Percentiles rank a stretch among this genome's conserved stretches.
Evolutionary conservation across 2,329 filamentous ascomycete genomes (phyloP).

Genomic region (Paracoccidioides brasiliensis): DNA sequence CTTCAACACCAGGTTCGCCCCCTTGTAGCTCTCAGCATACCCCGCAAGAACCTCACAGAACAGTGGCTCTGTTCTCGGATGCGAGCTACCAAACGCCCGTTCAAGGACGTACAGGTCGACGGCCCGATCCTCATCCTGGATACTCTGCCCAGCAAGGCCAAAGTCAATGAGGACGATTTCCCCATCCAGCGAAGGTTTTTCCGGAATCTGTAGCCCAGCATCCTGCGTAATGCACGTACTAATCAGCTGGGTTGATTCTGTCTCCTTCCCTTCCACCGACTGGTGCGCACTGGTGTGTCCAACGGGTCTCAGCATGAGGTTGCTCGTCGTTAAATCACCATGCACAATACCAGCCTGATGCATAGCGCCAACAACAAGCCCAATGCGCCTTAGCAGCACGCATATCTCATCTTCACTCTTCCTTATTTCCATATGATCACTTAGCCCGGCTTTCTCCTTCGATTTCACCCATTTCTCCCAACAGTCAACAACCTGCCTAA

Average conservation of each 20-base stretch:
- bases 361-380: slow-evolving; percentile 56
- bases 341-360: slow-evolving; percentile 82
- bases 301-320: slow-evolving; percentile 63
- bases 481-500: slow-evolving; percentile 56
- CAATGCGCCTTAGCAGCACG: slow-evolving; percentile 57
- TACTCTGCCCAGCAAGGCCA: slow-evolving; percentile 68
- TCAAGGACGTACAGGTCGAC: slow-evolving; percentile 95
- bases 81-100: slow-evolving; percentile 85
- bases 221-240: not conserved
- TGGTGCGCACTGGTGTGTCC: slow-evolving; percentile 5
- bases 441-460: slow-evolving; percentile 17
- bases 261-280: slow-evolving; percentile 10
- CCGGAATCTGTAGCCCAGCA: slow-evolving; percentile 2
- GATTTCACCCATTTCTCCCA: slow-evolving; percentile 44
- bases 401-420: slow-evolving; percentile 41
- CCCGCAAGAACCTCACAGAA: slow-evolving; percentile 61
- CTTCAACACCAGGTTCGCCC: slow-evolving; percentile 59
- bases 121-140: slow-evolving; percentile 80
- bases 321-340: slow-evolving; percentile 93
- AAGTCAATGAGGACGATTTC: slow-evolving; percentile 91
- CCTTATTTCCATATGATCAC: slow-evolving; percentile 18
- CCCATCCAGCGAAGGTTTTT: slow-evolving; percentile 39
- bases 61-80: slow-evolving; percentile 68
- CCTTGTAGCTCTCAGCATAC: slow-evolving; percentile 64
- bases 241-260: slow-evolving; percentile 7